These are phyloP conservation scores for Dalbergia cultrata DNA, from an alignment of 306 rosid genomes.

Conservation along the genomic window DNA sequence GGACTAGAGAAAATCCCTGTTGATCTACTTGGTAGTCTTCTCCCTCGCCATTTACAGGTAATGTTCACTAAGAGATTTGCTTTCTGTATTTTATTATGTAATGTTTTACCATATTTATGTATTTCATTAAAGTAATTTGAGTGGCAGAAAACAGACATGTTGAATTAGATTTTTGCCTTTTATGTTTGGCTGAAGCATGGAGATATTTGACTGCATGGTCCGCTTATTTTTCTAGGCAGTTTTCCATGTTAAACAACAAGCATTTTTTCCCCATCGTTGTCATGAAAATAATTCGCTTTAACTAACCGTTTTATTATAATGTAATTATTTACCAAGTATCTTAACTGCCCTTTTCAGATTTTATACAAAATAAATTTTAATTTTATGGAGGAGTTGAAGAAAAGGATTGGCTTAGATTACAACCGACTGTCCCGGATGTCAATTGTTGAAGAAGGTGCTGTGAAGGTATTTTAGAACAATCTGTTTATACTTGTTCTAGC, in stretches of 20 bases:
- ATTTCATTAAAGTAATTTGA: slow-evolving; percentile 10
- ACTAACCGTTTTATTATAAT: not conserved
- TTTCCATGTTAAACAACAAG: slow-evolving; percentile 24
- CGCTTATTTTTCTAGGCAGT: slow-evolving; percentile 30
- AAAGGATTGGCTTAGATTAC: slow-evolving; percentile 78
- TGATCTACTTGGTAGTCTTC: slow-evolving; percentile 77
- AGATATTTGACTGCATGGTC: slow-evolving; percentile 34
- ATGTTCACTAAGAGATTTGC: slow-evolving; percentile 15
- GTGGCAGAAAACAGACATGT: slow-evolving; percentile 9
- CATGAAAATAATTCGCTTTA: slow-evolving; percentile 21
- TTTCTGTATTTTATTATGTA: slow-evolving; percentile 39
- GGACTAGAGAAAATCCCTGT: slow-evolving; percentile 75
- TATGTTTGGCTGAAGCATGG: slow-evolving; percentile 28
- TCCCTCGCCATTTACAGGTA: slow-evolving; percentile 84
- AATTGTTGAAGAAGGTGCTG: slow-evolving; percentile 76
- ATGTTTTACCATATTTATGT: slow-evolving; percentile 11
- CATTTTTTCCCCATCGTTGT: slow-evolving; percentile 2
- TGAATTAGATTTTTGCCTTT: slow-evolving; percentile 30
- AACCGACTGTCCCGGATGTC: slow-evolving; percentile 72
- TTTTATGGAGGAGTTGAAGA: slow-evolving; percentile 75
- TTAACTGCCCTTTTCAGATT: slow-evolving; percentile 58
- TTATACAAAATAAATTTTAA: slow-evolving; percentile 66
- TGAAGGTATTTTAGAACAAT: slow-evolving; percentile 59
- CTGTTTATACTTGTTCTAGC: slow-evolving; percentile 31
- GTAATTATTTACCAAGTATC: slow-evolving; percentile 37